Percentiles rank a stretch among this genome's conserved stretches.
phyloP scores from a whole-genome alignment of 2,329 filamentous ascomycete species.

The Colletotrichum lupini region DNA sequence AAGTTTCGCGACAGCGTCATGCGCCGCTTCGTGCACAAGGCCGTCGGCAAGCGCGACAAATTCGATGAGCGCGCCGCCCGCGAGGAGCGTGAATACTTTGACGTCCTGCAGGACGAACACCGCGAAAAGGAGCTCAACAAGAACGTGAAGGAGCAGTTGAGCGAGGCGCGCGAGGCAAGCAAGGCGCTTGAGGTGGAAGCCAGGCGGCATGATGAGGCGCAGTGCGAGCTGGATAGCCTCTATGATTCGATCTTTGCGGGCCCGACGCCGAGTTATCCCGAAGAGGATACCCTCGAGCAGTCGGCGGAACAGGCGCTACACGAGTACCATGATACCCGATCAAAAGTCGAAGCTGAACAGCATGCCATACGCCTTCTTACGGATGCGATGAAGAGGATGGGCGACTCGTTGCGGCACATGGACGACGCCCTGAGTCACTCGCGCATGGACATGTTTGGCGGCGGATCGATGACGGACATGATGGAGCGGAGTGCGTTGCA shows the following conservation, averaged over 20 bases:
- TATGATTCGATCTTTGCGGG: slow-evolving; percentile 66
- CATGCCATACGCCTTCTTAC: slow-evolving; percentile 53
- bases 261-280: slow-evolving; percentile 61
- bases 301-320: slow-evolving; percentile 46
- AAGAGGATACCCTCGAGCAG: slow-evolving; percentile 61
- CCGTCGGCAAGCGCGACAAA: slow-evolving; percentile 59
- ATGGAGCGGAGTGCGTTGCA: slow-evolving; percentile 64
- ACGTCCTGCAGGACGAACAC: slow-evolving; percentile 60
- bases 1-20: slow-evolving; percentile 64
- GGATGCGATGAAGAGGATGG: slow-evolving; percentile 51
- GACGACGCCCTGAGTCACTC: slow-evolving; percentile 54
- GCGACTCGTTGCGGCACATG: slow-evolving; percentile 49
- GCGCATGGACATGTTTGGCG: slow-evolving; percentile 60
- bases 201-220: slow-evolving; percentile 50
- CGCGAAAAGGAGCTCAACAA: slow-evolving; percentile 55
- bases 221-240: slow-evolving; percentile 60
- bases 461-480: slow-evolving; percentile 60
- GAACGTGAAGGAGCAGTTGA: slow-evolving; percentile 51
- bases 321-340: slow-evolving; percentile 50
- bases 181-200: slow-evolving; percentile 49
- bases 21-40: slow-evolving; percentile 62
- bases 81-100: slow-evolving; percentile 66
- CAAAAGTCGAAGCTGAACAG: slow-evolving; percentile 50
- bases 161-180: slow-evolving; percentile 50
- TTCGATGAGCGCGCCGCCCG: slow-evolving; percentile 61